Base-by-base conservation (phyloP, 108 stramenopile species). In the Pseudonitzschia pungens region DNA sequence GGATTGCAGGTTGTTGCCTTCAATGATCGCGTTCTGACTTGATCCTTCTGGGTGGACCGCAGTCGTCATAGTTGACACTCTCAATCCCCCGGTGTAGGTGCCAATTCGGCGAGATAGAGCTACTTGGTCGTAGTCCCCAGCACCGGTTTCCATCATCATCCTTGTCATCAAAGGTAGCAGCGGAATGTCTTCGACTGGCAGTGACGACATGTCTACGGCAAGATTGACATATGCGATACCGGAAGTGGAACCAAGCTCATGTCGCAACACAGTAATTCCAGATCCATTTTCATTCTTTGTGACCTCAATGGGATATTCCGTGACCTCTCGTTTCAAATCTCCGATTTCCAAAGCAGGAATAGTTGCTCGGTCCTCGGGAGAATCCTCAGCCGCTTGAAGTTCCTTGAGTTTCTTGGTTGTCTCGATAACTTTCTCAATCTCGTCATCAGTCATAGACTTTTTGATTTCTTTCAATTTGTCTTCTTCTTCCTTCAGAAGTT, bases 341-440 rank as follows among this genome's bases (percentile, higher is more conserved):
- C 59, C 72, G 5, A 97, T 77, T 53, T 89, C 83, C 36, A 99
- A 89, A 24, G 70, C 76, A 18, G 98, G 98, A 62, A 99, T 92
- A 51, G 96, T 96, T 18, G 98, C 97, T 44, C 90, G 85, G 11
- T 86, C 96, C 82, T 97, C 96, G 1, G 96, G 92, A 6, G 97
- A 70, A 79, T 99, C 98, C 54, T 96, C 95, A 11, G 89, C 58
- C 22, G 88, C 88, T 79, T 99, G 98, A 28, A 95, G 83, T 70
- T 84, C 87, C 83, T 95, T 95, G 26, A 99, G 78, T 56, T 85
- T 84, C 20, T 77, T 73, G 7, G 96, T 96, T 70, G 86, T 91
- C 45, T 83, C 79, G 53, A 96, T 95, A 54, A 99, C 85, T 11
- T 77, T 65, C 31, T 93, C 85, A 9, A 98, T 77, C 28, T 97